Evolutionary conservation across 352 stramenopile species (phyloP), one percentile per base, ranked within the genome.

Genomic region (Phytophthora meadii): DNA sequence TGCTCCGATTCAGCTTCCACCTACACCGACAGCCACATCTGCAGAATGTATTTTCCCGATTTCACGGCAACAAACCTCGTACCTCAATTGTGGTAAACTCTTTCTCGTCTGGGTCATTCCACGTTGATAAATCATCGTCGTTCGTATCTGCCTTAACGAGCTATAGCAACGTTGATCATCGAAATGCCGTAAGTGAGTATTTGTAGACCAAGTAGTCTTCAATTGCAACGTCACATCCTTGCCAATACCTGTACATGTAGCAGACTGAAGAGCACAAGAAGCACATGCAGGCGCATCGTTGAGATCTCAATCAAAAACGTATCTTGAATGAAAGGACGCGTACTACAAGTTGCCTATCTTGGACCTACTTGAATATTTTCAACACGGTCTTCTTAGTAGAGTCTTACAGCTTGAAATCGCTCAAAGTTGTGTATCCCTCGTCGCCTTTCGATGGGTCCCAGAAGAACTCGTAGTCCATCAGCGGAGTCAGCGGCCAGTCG

Each of bases 391-490:
- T 34, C 22, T 22, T 22, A 22, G 22, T 22, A 30, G 27, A 30
- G 30, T 42, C 2, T 37, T 55, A 67, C 3, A 25, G 51, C 50
- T 54, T 40, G 25, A 55, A 67, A 11, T 40, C 25, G 17, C n/a
- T 27, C 14, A 51, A 42, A 19, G 61, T 59, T 17, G 32, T 71
- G 56, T 75, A 78, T 10, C 66, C 66, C 7, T 69, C 63, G 4
- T 51, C 57, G 8, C 68, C 57, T 40, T 67, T 70, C 25, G 10
- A n/a, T 15, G 64, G 48, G 45, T 70, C 68, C 55, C 60, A 72
- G 41, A 55, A 76, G 39, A 59, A 65, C 54, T 76, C 34, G 19
- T 75, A 75, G 34, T 46, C 37, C 22, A 68, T 48, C 54, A 64
- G 25, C 17, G 64, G 44, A 1, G 42, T 65, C 11, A 77, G 36